Evolutionary conservation across 805 yeast species (phyloP).

Genomic region (Nakazawaea peltata): DNA sequence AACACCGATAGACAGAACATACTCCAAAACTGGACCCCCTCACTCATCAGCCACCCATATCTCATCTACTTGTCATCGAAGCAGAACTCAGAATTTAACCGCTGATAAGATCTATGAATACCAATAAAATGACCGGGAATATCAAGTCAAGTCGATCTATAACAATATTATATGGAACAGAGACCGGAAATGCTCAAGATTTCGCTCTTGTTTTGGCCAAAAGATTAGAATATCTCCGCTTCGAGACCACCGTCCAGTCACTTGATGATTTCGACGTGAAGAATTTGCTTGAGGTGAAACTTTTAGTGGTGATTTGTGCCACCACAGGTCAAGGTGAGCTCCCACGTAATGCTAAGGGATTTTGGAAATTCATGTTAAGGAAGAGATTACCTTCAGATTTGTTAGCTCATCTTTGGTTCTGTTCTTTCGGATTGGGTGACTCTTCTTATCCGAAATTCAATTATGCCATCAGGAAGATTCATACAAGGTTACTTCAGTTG

Average conservation of each 20-base stretch:
- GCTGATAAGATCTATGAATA: no score
- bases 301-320: slow-evolving; percentile 58
- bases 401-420: slow-evolving; percentile 51
- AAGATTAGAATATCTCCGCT: slow-evolving; percentile 44
- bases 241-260: slow-evolving; percentile 38
- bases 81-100: no score
- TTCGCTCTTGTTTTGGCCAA: slow-evolving; percentile 60
- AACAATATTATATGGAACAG: slow-evolving; percentile 79
- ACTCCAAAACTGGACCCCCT: no score
- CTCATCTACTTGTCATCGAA: no score
- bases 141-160: slow-evolving; percentile 20
- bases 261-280: slow-evolving; percentile 56
- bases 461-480: slow-evolving; percentile 79
- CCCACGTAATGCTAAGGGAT: slow-evolving; percentile 65
- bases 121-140: no score
- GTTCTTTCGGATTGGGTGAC: slow-evolving; percentile 90
- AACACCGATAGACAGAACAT: no score
- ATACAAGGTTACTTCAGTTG: slow-evolving; percentile 66
- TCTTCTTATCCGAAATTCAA: slow-evolving; percentile 85
- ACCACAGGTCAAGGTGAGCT: slow-evolving; percentile 96
- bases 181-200: slow-evolving; percentile 88
- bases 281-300: slow-evolving; percentile 38
- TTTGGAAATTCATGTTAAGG: slow-evolving; percentile 70
- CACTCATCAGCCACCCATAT: no score
- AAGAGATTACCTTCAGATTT: slow-evolving; percentile 53